Base-by-base conservation (phyloP, 2,329 filamentous ascomycete species). In the Purpureocillium takamizusanense region DNA sequence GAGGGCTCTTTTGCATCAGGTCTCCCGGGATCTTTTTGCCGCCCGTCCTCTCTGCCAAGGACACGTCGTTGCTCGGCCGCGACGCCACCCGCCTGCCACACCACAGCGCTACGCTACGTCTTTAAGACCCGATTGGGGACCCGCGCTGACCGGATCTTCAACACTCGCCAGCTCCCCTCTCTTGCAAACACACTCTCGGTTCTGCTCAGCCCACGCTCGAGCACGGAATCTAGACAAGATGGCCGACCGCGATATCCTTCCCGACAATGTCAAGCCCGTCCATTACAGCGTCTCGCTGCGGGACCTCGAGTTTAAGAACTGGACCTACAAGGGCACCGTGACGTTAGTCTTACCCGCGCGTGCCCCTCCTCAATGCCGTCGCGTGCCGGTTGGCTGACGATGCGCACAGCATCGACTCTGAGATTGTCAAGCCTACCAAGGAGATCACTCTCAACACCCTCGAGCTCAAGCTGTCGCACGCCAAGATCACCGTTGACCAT, bases 221-320 rank as follows among this genome's bases (percentile, higher is more conserved):
- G 57, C 59, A 42, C 48, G 48, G 37, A 57, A 57, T 44, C 52
- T 49, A 37, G 35, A 44, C 42, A 56, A 54, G 36, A 78, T 78
- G 69, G 60, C 66, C 37, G 76, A 81, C 59, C 69, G 78, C 56
- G 76, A 82, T 43, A 69, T 78, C 47, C 72, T 82, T 44, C 76
- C 78, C 35, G 67, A 69, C 51, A 63, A 62, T 49, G 78, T 90
- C 57, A 90, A 87, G 66, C 88, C 92, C 3, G 68, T 72, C 45
- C 87, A 97, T 67, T 98, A 98, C 66, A 70, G 77, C 53, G 71
- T 98, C 48, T 86, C 82, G 40, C 75, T 98, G 51, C 78, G 72
- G 55, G 82, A 92, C 51, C 68, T 98, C 46, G 81, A 95, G 42
- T 95, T 90, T 49, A 64, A 65, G 42, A 62, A 64, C 38, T 81